phyloP scores from a whole-genome alignment of 176 grass and related monocot genomes.

The Phoenix dactylifera region DNA sequence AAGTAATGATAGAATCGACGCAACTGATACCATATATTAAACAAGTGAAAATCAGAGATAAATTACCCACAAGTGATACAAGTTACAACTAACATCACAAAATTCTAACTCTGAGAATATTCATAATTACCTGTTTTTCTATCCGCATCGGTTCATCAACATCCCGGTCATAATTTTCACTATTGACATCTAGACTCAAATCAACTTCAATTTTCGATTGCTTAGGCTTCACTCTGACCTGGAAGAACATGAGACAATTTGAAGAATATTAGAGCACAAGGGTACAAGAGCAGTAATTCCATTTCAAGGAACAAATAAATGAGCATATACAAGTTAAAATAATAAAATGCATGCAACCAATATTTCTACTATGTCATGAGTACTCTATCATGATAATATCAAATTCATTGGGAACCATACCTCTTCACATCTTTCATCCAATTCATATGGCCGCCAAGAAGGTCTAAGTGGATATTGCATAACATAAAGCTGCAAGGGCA shows the following conservation, averaged over 20 bases:
- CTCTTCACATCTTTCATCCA: slow-evolving; percentile 69
- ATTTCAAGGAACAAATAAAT: no score
- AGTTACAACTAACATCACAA: no score
- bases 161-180: slow-evolving; percentile 70
- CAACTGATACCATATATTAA: no score
- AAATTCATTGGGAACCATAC: slow-evolving; percentile 25
- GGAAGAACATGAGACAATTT: slow-evolving; percentile 14
- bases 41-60: no score
- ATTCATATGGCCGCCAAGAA: slow-evolving; percentile 76
- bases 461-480: slow-evolving; percentile 88
- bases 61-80: no score
- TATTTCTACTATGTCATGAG: neutral
- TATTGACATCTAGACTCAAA: slow-evolving; percentile 40
- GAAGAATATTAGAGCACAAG: neutral
- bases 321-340: neutral
- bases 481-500: slow-evolving; percentile 57
- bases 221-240: slow-evolving; percentile 68
- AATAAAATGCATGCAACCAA: slow-evolving; percentile 7
- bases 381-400: neutral
- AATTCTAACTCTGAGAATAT: no score
- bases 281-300: no score
- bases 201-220: slow-evolving; percentile 75
- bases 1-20: no score
- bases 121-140: slow-evolving; percentile 49
- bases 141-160: slow-evolving; percentile 17